These are phyloP conservation scores for Ceratobasidium theobromae DNA, from an alignment of 1,284 basidiomycete species.

Conservation along the genomic window DNA sequence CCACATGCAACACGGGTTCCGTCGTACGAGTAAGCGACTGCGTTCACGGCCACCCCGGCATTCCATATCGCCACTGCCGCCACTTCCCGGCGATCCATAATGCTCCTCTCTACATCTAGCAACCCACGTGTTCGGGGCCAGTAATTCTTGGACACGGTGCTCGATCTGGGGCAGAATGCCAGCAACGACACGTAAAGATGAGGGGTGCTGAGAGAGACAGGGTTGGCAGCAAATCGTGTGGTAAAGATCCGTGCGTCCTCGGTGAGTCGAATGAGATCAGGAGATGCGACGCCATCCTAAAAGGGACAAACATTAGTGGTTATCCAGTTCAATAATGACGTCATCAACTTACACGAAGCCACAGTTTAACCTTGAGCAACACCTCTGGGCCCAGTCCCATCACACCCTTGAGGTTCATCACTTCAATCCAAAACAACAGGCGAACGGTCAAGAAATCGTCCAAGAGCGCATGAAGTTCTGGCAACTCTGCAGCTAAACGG, in stretches of 20 bases:
- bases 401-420: background rate
- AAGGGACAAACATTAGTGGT: background rate
- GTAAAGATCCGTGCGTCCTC: background rate
- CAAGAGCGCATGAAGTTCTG: background rate
- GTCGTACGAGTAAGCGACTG: background rate
- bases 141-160: background rate
- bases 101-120: background rate
- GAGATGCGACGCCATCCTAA: background rate
- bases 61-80: background rate
- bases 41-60: no score
- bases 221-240: background rate
- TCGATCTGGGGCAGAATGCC: background rate
- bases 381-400: background rate
- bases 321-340: background rate
- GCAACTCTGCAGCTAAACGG: background rate
- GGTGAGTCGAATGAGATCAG: background rate
- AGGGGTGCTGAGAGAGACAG: background rate
- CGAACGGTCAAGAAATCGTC: background rate
- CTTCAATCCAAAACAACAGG: background rate
- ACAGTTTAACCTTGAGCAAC: background rate
- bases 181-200: constrained; percentile 7
- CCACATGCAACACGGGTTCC: background rate
- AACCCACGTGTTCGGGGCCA: background rate
- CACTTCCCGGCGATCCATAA: background rate
- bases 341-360: background rate